A percentile compares a stretch with the other conserved stretches of the same genome.
phyloP scores from a whole-genome alignment of 768 basidiomycete species.

The Rhizopogon vesiculosus region DNA sequence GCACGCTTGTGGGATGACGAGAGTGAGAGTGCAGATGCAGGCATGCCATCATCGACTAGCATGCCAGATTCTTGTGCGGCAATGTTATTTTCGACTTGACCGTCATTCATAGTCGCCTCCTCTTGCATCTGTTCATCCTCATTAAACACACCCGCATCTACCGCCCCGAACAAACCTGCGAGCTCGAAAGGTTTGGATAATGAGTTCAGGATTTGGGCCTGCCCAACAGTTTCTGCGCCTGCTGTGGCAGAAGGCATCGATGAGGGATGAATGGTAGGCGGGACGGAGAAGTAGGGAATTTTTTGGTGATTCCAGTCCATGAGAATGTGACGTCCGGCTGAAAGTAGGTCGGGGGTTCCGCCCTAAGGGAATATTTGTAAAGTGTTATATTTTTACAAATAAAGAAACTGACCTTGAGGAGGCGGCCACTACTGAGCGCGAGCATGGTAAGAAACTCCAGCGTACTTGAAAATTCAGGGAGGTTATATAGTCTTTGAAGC shows the following conservation, averaged over 20 bases:
- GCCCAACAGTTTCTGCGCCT: conserved; percentile 76
- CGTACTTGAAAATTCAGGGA: conserved; percentile 68
- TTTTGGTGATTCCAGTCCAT: conserved; percentile 96
- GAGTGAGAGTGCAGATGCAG: conserved; percentile 25
- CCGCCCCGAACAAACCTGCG: conserved; percentile 74
- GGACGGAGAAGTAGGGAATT: conserved; percentile 82
- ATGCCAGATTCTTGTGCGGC: conserved; percentile 32
- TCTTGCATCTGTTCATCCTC: conserved; percentile 30
- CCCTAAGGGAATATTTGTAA: conserved; percentile 42
- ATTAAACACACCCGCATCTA: conserved; percentile 78
- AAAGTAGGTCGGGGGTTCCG: conserved; percentile 83
- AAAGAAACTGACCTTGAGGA: conserved; percentile 61
- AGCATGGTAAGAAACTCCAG: conserved; percentile 89
- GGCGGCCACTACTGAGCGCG: conserved; percentile 74
- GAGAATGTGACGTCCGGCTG: conserved; percentile 77
- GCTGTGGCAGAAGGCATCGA: conserved; percentile 60
- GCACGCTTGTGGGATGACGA: conserved; percentile 7
- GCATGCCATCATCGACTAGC: conserved; percentile 36
- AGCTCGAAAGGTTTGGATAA: conserved; percentile 79
- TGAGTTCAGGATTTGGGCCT: conserved; percentile 68
- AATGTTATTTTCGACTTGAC: conserved; percentile 30
- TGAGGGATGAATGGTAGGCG: conserved; percentile 77
- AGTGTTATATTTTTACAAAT: neutral
- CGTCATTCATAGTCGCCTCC: conserved; percentile 42
- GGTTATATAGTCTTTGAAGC: conserved; percentile 81